Percentiles rank a stretch among this genome's conserved stretches.
phyloP scores from a whole-genome alignment of 2,329 filamentous ascomycete species.

The Elsinoe perseae region DNA sequence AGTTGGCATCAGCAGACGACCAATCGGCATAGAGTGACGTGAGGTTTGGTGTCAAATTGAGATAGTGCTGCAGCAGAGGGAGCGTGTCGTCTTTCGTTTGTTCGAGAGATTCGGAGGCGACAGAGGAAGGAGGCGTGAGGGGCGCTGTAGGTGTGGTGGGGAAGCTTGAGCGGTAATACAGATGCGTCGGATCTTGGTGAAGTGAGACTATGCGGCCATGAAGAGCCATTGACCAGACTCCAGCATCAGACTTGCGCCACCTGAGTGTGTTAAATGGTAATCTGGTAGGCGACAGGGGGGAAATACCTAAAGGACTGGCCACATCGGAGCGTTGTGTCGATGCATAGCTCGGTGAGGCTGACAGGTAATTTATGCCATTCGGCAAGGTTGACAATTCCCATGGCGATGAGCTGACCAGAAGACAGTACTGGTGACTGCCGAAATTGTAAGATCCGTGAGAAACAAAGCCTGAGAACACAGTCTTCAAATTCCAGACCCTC shows the following conservation, averaged over 20 bases:
- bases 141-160: constrained; percentile 30
- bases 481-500: too few relatives aligned
- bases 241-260: constrained; percentile 72
- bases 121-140: constrained; percentile 34
- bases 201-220: constrained; percentile 78
- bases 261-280: constrained; percentile 37
- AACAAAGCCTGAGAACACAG: too few relatives aligned
- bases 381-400: constrained; percentile 45
- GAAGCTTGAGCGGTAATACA: constrained; percentile 71
- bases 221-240: constrained; percentile 86
- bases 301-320: constrained; percentile 77
- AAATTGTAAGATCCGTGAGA: too few relatives aligned
- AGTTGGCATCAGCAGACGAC: constrained; percentile 79
- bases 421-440: too few relatives aligned
- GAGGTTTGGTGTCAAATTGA: constrained; percentile 76
- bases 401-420: too few relatives aligned
- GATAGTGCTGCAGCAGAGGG: constrained; percentile 70
- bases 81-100: constrained; percentile 54
- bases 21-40: constrained; percentile 73
- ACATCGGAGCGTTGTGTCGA: constrained; percentile 88
- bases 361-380: constrained; percentile 86
- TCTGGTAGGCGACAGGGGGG: background rate
- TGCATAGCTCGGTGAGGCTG: constrained; percentile 75
- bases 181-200: constrained; percentile 67
- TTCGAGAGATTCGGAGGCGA: constrained; percentile 27